Base-by-base conservation (phyloP, 345 rosid genomes). In the Camelina laxa region DNA sequence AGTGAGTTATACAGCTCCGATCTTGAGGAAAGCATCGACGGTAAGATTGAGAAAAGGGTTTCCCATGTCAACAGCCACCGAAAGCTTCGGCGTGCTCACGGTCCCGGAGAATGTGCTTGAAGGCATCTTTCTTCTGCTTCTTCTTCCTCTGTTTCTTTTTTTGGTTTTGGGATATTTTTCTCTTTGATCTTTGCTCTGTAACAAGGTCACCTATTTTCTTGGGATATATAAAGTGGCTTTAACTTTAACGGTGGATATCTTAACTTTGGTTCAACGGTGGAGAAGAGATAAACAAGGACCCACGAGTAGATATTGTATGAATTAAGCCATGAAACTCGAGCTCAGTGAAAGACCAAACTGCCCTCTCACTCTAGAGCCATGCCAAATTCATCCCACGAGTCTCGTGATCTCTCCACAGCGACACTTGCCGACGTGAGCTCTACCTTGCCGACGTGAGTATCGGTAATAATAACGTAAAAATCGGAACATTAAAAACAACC, bases 21-120 rank as follows among this genome's bases (percentile, higher is more conserved):
- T 87, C 92, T 93, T 93, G 82, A 93, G 82, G 82, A 89, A 91
- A 5, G 91, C 97, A 79, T 91, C 97, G 38, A 85, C 82, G 47
- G 91, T 82, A 81, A 80, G 78, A 67, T 93, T 91, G 60, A 91
- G 92, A 15, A 93, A 80, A 45, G 87, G 89, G 72, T 85, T 75
- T 70, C 97, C 97, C 86, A 70, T 83, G 78, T 93, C 97, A 42
- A 89, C 83, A 2, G 79, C 81, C 16, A 93, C 89, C 27, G 86
- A 86, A n/a, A 93, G 82, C 65, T 58, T 87, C 53, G 97, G 96
- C 8, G 86, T 45, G 53, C 90, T 70, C 50, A 92, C 58, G 7
- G 87, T 79, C 1, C 89, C 95, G 0, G 81, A 63, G 54, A 91
- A 80, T 27, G 82, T 83, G 83, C 82, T 85, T 19, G 77, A 72